Evolutionary conservation across 768 basidiomycete species (phyloP), one percentile per base, ranked within the genome.

Genomic region (Boletus rubescentipes): DNA sequence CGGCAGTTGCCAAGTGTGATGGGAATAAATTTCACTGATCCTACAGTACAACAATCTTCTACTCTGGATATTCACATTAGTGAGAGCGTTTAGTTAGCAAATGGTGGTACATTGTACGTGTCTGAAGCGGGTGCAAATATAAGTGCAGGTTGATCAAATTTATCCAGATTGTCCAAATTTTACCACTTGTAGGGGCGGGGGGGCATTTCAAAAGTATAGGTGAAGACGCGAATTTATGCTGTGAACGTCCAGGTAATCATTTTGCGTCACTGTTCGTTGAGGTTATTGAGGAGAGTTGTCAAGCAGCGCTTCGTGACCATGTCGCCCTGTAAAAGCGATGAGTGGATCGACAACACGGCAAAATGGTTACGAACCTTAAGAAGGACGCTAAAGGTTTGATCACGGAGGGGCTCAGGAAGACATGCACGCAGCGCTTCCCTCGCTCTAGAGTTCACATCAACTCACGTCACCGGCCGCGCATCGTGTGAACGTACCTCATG

Each of bases 261-360:
- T 12, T 30, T 29, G 39, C 16, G 16, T 69, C 48, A 86, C 56
- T 82, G 79, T 68, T 91, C 89, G 59, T 85, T 87, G 59, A 96
- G 77, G 71, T 96, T 94, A 72, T 92, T 89, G 55, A 95, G 79
- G 31, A 96, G 79, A 31, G 92, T 94, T 43, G 91, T 90, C 54
- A 96, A 78, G 72, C 93, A 95, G 64, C 93, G 82, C 76, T 95
- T 96, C 26, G 97, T 99, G 60, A 98, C 97, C 87, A 96, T 93
- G 66, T 99, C 97, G 45, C 94, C 94, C 91, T 93, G 60, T 9
- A 18, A 29, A 34, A 18, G 11, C 16, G 39, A 43, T 71, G 46
- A 73, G 62, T 38, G 11, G 29, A 9, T 18, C 16, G 6, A 39
- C 12, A 34, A 4, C 34, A 31, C 15, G 32, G 30, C 30, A 51